A percentile compares a stretch with the other conserved stretches of the same genome.
Evolutionary conservation across 192 early-diverging fungal genomes (phyloP).

Genomic region (Cetraspora pellucida): DNA sequence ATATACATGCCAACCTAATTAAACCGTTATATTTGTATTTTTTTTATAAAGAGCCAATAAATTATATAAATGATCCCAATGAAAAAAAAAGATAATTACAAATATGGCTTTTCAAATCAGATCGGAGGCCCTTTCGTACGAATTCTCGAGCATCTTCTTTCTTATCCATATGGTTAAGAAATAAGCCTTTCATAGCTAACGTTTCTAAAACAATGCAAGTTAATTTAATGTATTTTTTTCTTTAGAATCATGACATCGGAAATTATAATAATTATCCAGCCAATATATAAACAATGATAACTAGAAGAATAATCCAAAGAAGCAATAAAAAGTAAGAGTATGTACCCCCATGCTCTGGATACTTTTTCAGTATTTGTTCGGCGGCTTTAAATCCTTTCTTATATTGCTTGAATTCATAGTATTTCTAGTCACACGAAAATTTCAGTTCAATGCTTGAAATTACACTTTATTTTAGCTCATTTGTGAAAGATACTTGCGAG

Average conservation of each 20-base stretch:
- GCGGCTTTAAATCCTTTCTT: constrained; percentile 90
- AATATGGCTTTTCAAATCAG: constrained; percentile 79
- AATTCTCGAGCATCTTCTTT: constrained; percentile 88
- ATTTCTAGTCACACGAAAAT: constrained; percentile 61
- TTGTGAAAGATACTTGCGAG: constrained; percentile 52
- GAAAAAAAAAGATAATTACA: constrained; percentile 56
- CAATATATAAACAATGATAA: neutral
- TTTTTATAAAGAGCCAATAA: neutral
- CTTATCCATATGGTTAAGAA: constrained; percentile 85
- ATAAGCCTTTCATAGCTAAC: constrained; percentile 92
- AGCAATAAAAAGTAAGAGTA: constrained; percentile 3
- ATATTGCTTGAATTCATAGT: constrained; percentile 94
- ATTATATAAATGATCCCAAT: constrained; percentile 7
- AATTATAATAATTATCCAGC: neutral
- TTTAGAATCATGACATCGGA: neutral
- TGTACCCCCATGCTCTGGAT: constrained; percentile 87
- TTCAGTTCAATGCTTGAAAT: neutral
- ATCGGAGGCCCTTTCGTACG: constrained; percentile 83
- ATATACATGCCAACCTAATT: constrained; percentile 90
- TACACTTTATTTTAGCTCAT: neutral
- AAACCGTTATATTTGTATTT: constrained; percentile 5
- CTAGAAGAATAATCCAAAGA: neutral
- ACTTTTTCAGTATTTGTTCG: constrained; percentile 93
- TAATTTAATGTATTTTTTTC: too few species aligned
- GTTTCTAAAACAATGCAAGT: constrained; percentile 64